Evolutionary conservation across 805 yeast genomes (phyloP).

Genomic region (Candida arabinofermentans): DNA sequence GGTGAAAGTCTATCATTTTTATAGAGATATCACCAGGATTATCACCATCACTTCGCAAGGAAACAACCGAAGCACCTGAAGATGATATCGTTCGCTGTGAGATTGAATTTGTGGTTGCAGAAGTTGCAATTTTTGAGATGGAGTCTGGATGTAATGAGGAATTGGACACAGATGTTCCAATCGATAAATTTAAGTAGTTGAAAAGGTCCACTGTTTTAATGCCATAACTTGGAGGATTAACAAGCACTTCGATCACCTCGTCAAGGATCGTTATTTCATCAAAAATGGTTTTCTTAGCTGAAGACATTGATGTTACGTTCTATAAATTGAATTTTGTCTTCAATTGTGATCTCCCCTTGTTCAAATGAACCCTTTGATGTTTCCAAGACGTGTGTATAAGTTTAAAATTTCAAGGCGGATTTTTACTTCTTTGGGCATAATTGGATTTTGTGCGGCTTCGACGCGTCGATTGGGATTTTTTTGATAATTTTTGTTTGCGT

Average conservation of each 20-base stretch:
- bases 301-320: no score
- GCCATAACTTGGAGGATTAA: conserved; percentile 16
- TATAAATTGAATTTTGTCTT: no score
- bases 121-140: neutral
- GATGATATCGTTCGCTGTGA: conserved; percentile 4
- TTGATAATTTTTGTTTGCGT: neutral
- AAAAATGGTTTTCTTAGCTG: conserved; percentile 7
- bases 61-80: neutral
- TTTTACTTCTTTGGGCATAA: no score
- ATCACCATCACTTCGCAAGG: conserved; percentile 4
- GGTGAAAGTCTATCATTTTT: conserved; percentile 23
- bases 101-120: neutral
- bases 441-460: no score
- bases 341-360: no score
- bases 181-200: conserved; percentile 10
- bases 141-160: no score
- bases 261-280: conserved; percentile 21
- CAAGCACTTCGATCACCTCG: conserved; percentile 22
- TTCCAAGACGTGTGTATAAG: no score
- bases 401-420: no score
- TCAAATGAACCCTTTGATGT: no score
- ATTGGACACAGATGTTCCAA: conserved; percentile 1
- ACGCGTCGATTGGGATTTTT: neutral
- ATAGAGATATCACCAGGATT: conserved; percentile 12
- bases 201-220: conserved; percentile 20